phyloP scores from a whole-genome alignment of 169 alveolate genomes.

The Neospora caninum region DNA sequence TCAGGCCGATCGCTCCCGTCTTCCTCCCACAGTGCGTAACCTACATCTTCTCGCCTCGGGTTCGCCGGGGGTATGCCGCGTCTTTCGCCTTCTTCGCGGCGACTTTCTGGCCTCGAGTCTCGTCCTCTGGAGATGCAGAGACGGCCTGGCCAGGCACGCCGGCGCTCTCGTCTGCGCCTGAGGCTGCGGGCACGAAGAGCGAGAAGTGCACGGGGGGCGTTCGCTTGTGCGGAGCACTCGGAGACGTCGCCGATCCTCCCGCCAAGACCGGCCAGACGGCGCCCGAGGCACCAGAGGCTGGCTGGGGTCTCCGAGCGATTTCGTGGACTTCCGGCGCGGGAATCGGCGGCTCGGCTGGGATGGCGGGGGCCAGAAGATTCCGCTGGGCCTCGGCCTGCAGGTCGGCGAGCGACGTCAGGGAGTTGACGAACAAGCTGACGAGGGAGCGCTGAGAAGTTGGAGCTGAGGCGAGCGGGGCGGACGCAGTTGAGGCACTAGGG shows the following conservation, averaged over 20 bases:
- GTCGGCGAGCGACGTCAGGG: not conserved
- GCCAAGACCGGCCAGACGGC: no score
- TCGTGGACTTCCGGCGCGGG: constrained; percentile 52
- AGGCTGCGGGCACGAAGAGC: constrained; percentile 43
- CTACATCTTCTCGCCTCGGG: not conserved
- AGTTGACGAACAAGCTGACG: not conserved
- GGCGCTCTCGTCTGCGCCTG: constrained; percentile 59
- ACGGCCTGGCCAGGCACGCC: not conserved
- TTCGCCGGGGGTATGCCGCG: not conserved
- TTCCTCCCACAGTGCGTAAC: no score
- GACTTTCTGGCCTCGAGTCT: constrained; percentile 7
- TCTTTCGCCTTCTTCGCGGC: constrained; percentile 44
- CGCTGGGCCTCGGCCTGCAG: not conserved
- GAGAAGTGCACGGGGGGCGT: constrained; percentile 38
- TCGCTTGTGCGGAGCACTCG: no score
- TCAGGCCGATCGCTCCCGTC: no score
- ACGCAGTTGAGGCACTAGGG: not conserved
- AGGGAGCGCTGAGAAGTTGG: not conserved
- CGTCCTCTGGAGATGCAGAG: not conserved
- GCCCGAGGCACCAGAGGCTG: not conserved
- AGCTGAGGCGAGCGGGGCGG: not conserved
- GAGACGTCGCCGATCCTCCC: no score
- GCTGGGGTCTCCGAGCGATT: constrained; percentile 57
- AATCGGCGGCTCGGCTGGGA: constrained; percentile 66
- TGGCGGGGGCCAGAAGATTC: constrained; percentile 18